Evolutionary conservation across 2,329 filamentous ascomycete genomes (phyloP).

Genomic region (Leptographium lundbergii): DNA sequence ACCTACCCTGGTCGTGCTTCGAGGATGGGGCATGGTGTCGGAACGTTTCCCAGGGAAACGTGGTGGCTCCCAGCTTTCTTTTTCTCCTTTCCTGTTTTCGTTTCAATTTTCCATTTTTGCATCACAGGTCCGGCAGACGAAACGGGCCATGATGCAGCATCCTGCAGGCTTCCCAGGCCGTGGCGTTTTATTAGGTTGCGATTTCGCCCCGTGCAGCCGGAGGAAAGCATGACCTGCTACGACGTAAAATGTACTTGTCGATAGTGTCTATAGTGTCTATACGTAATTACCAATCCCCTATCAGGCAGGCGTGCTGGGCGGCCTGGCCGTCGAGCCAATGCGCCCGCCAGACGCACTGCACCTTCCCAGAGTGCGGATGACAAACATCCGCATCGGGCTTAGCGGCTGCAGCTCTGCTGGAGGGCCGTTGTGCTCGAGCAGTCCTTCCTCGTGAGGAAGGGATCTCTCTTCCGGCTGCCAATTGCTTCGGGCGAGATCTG

Average conservation of each 20-base stretch:
- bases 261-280: too few relatives aligned
- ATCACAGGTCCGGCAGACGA: neutral
- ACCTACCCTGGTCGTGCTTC: neutral
- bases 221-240: neutral
- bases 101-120: neutral
- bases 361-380: too few relatives aligned
- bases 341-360: too few relatives aligned
- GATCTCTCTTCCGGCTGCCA: neutral
- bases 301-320: neutral
- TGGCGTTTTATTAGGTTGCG: neutral
- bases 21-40: neutral
- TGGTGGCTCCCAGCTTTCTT: neutral
- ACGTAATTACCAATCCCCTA: neutral
- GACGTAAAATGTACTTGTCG: too few relatives aligned
- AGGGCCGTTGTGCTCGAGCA: too few relatives aligned
- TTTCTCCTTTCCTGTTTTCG: neutral
- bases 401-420: neutral
- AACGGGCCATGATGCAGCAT: neutral
- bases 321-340: neutral
- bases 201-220: neutral
- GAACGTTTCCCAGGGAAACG: neutral
- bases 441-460: neutral
- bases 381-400: neutral
- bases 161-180: neutral
- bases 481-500: neutral